Percentiles rank a stretch among this genome's conserved stretches.
Evolutionary conservation across 768 basidiomycete species (phyloP).

Genomic region (Leucosporidium creatinivorum): DNA sequence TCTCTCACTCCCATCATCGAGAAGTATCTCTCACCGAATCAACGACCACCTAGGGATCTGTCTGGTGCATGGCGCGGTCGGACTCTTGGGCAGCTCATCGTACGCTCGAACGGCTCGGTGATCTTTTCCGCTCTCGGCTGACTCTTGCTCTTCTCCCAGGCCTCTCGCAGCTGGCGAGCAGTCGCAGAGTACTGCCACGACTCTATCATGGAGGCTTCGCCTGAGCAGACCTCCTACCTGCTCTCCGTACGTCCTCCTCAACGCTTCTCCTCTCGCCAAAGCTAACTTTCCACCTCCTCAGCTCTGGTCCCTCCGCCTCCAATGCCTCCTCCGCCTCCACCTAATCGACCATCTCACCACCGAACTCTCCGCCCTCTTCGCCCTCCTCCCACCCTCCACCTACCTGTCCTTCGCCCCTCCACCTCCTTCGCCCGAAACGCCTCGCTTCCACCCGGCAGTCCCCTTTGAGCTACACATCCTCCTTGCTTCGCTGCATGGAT

Average conservation of each 20-base stretch:
- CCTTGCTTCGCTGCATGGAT: neutral
- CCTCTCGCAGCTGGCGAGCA: conserved; percentile 1
- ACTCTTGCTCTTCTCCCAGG: neutral
- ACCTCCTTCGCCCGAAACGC: neutral
- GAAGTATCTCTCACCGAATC: conserved; percentile 5
- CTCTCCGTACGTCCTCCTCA: neutral
- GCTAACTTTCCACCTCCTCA: neutral
- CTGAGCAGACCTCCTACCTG: conserved; percentile 2
- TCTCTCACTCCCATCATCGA: neutral
- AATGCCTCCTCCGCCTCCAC: conserved; percentile 16
- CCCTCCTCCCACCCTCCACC: conserved; percentile 5
- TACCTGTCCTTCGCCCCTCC: neutral
- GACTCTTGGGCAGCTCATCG: neutral
- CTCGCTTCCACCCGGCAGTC: conserved; percentile 8
- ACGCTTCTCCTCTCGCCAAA: neutral
- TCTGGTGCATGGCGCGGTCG: neutral
- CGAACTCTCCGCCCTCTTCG: neutral
- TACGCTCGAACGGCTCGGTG: neutral
- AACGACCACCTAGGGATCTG: conserved; percentile 3
- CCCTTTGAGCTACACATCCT: conserved; percentile 17
- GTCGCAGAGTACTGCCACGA: conserved; percentile 7
- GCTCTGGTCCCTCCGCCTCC: conserved; percentile 22
- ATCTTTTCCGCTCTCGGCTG: neutral
- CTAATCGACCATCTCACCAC: conserved; percentile 1
- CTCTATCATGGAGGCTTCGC: neutral